Evolutionary conservation across 208 protist genomes (phyloP), one percentile per base, ranked within the genome.

Genomic region (Trypanosoma theileri): DNA sequence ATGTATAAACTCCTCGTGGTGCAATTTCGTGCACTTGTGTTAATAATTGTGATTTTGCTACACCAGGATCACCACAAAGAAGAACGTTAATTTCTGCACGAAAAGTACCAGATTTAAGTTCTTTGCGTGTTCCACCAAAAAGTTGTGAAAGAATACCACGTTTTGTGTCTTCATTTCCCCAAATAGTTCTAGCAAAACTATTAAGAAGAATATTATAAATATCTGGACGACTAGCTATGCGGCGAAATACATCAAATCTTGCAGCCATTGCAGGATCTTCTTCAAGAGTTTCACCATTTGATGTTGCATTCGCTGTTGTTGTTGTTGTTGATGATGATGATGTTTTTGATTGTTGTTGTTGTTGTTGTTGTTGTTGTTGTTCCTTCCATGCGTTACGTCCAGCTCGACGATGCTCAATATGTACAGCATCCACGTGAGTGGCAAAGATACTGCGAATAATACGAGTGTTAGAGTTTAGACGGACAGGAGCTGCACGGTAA

Each of bases 31-130:
- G 92, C 19, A 99, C 98, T 67, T 98, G 98, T 13, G 96, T 94
- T 0, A 99, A 86, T n/a, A 99, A 84, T 83, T 99, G 99, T 35
- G 97, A 99, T 82, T 99, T 99, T 42, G 95, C 92, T n/a, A 99
- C 98, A 76, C 98, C 99, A 22, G 99, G 99, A 77, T 99, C 99
- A 35, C 99, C 99, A 75, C 98, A 98, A 0, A 99, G 79, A 41
- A 99, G 89, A 41, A 99, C 93, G 76, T 99, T 99, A 22, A 99
- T 96, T 58, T 99, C 98, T 10, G 96, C 94, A 46, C 98, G 86
- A 48, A 93, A 88, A 45, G 75, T 83, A 52, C 81, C 84, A 57
- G 77, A 81, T 66, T 81, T 85, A 44, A 98, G 95, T 53, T 81
- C 84, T 75, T 99, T 99, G 22, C 86, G 83, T 4, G 94, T 94